Base-by-base conservation (phyloP, 1,139 yeast species). In the Nakaseomyces uthaithaninus region DNA sequence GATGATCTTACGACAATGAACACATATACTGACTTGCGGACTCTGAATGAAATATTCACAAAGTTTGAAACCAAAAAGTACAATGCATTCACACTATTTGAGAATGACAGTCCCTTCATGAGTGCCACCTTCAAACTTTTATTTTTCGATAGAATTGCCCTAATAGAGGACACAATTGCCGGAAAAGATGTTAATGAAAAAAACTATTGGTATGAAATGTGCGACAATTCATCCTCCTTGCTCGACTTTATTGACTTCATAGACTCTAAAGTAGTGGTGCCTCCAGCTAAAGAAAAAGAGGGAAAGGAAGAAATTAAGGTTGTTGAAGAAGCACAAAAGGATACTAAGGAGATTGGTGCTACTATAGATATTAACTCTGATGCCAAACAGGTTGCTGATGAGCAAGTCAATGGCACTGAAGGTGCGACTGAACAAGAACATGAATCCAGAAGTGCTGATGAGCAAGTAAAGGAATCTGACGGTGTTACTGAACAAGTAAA, bases 201-300 rank as follows among this genome's bases (percentile, higher is more conserved):
- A 39, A 49, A 41, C 7, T 58, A 58, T 37, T 58, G 63, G 63
- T 55, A 54, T 42, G 63, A 58, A 39, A 52, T 58, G 54, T 58
- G 62, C 30, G 52, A 53, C 40, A 54, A 57, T 41, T 37, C 56
- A 4, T 45, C 47, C 23, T 43, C 59, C 2, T 38, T 58, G 23
- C 41, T 47, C 15, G 55, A 57, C 27, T 58, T 58, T 30, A 39
- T 58, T 7, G 52, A 48, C 11, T 46, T 55, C 26, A 38, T 58
- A 33, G 59, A 55, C 24, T 51, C 46, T 34, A 57, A 58, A 36
- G 48, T 55, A 17, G 40, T 33, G 12, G 19, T 31, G 33, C 27
- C 42, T 9, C 38, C 43, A 27, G 45, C 45, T 25, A 24, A 33
- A 11, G 48, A 46, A 17, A 34, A 44, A 23, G 33, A 33, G 18